Base-by-base conservation (phyloP, 352 stramenopile genomes). In the Chrysophaeum taylorii region DNA sequence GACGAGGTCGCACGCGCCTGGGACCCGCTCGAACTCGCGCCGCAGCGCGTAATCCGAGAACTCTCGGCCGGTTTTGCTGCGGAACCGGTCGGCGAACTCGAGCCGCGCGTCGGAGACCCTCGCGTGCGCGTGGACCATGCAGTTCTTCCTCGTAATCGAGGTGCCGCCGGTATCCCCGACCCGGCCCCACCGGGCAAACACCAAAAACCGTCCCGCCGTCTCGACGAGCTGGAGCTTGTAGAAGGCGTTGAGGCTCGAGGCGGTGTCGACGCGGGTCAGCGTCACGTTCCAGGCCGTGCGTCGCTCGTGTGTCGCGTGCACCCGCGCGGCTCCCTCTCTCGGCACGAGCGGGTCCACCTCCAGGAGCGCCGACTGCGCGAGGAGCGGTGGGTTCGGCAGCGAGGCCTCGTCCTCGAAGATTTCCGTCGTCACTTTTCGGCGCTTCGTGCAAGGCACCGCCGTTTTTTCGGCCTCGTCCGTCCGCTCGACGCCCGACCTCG, bases 151-250 rank as follows among this genome's bases (percentile, higher is more conserved):
- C 25, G 52, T 41, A 12, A 25, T 23, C 7, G 7, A 25, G 33
- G 14, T 33, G 25, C 52, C 27, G 33, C 18, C 14, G 36, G 18
- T 36, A 36, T 66, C 57, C 18, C 57, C 57, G 31, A 66, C 57
- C 33, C 57, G 57, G 57, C 57, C 57, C 57, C 57, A 66, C 1
- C 57, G 31, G 33, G 57, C 9, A 25, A 66, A 66, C 23, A 66
- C 21, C 1, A 23, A 31, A 25, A 43, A 66, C 5, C 48, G 48
- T n/a, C 27, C 5, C 25, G 27, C 50, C 33, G 45, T 14, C 16
- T 25, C 29, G 33, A 66, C 9, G 57, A 27, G 27, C 57, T 66
- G 57, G 33, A 66, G 31, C 33, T 35, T 27, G 57, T 66, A 66
- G 57, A 66, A 66, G 2, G 29, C 45, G 35, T 66, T 66, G 33